A percentile compares a stretch with the other conserved stretches of the same genome.
Conservation (phyloP, 1,284 basidiomycete species). For the Sanghuangporus sanghuang region DNA sequence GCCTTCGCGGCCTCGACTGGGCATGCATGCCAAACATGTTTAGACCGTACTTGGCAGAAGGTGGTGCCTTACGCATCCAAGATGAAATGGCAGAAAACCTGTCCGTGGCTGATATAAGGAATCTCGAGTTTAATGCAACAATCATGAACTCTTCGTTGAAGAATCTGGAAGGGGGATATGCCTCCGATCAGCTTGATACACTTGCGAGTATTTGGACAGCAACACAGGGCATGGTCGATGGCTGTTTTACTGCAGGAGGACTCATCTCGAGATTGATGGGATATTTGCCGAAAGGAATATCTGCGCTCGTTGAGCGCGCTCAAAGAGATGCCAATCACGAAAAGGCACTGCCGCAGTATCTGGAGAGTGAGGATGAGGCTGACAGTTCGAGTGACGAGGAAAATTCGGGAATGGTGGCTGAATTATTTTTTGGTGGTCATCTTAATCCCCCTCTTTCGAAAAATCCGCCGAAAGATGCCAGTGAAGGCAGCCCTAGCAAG, state of each 20-base stretch:
- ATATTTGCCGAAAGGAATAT: conserved; percentile 12
- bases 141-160: conserved; percentile 6
- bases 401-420: conserved; percentile 8
- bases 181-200: neutral
- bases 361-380: conserved; percentile 5
- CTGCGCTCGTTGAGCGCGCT: conserved; percentile 8
- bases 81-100: conserved; percentile 2
- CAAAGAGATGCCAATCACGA: conserved; percentile 1
- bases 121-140: conserved; percentile 3
- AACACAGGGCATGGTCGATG: conserved; percentile 3
- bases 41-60: conserved; percentile 19
- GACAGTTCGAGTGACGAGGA: conserved; percentile 15
- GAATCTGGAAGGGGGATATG: conserved; percentile 13
- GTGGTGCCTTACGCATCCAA: conserved; percentile 12
- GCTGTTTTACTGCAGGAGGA: neutral
- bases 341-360: neutral
- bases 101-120: neutral
- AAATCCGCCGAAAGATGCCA: neutral
- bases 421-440: conserved; percentile 13
- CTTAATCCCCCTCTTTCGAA: neutral
- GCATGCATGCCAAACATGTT: conserved; percentile 66
- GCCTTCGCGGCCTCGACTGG: conserved; percentile 63
- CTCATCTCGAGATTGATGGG: conserved; percentile 1
- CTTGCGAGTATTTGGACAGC: conserved; percentile 6
- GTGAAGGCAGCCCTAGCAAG: neutral